A percentile compares a stretch with the other conserved stretches of the same genome.
Evolutionary conservation across 116 monocot genomes (phyloP).

Genomic region (Phalaenopsis hybrid): DNA sequence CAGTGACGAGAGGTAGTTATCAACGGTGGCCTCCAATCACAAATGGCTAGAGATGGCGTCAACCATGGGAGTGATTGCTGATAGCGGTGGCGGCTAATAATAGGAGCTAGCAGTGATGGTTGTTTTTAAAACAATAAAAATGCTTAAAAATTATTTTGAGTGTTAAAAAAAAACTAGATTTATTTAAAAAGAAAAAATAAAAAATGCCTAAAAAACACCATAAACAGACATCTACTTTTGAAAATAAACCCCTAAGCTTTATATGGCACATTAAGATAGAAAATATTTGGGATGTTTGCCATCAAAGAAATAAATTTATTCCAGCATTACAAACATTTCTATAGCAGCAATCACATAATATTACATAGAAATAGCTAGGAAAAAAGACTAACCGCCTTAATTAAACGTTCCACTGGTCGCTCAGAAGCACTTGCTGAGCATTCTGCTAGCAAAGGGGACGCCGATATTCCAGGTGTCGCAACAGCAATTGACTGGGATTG

Average conservation of each 20-base stretch:
- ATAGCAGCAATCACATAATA: neutral
- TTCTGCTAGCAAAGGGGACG: conserved; percentile 82
- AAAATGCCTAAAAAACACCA: neutral
- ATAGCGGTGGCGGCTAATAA: too few relatives aligned
- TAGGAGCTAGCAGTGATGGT: too few relatives aligned
- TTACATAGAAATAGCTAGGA: neutral
- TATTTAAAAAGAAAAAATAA: too few relatives aligned
- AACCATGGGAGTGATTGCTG: too few relatives aligned
- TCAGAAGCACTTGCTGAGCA: conserved; percentile 43
- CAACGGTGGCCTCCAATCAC: too few relatives aligned
- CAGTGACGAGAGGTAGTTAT: too few relatives aligned
- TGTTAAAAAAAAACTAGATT: too few relatives aligned
- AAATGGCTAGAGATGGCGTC: too few relatives aligned
- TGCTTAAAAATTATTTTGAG: too few relatives aligned
- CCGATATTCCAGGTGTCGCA: conserved; percentile 89
- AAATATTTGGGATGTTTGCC: neutral
- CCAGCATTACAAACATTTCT: neutral
- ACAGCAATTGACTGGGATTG: conserved; percentile 64
- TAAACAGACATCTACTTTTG: neutral
- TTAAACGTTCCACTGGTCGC: conserved; percentile 55
- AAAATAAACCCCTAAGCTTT: too few relatives aligned
- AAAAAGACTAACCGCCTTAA: conserved; percentile 55
- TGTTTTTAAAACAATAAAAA: too few relatives aligned
- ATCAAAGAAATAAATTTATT: neutral
- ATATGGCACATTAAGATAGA: neutral